Base-by-base conservation (phyloP, 495 filamentous ascomycete genomes). In the Thermochaetoides thermophila region DNA sequence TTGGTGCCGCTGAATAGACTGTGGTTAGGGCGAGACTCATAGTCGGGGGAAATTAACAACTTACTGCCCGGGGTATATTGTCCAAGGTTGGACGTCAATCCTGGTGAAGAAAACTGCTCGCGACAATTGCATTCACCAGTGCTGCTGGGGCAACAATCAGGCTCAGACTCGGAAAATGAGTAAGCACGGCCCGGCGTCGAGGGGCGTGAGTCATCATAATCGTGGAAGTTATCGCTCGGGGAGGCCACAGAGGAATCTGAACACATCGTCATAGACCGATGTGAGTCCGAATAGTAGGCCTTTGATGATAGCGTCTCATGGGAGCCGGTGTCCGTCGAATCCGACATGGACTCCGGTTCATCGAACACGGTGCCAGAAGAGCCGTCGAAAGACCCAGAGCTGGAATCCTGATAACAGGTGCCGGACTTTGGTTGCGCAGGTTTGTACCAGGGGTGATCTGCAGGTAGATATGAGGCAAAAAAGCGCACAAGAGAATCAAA, bases 401-500 rank as follows among this genome's bases (percentile, higher is more conserved):
- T 49, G 41, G 48, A 54, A 25, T 40, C 43, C n/a, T n/a, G n/a
- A n/a, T n/a, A n/a, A n/a, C n/a, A n/a, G n/a, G n/a, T n/a, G n/a
- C n/a, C n/a, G n/a, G n/a, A n/a, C n/a, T n/a, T n/a, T n/a, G n/a
- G n/a, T n/a, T n/a, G n/a, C n/a, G n/a, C n/a, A n/a, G n/a, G n/a
- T 15, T 43, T 39, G 39, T 57, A 46, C 53, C 57, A 61, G 14
- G 50, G 44, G 37, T 60, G 52, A 32, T 56, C 50, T 6, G 56
- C 40, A n/a, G 63, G 63, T 7, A 67, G 61, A 36, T 66, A 67
- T 1, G 59, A 64, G 6, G 61, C 42, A 46, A 61, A 67, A 41
- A 61, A 64, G 30, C 60, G 53, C 28, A 67, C 63, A 35, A 67
- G 59, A n/a, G 63, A 65, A 38, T 67, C 63, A 11, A 64, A 51